Conservation (phyloP, 2,329 filamentous ascomycete species). For the Ampelomyces quisqualis region DNA sequence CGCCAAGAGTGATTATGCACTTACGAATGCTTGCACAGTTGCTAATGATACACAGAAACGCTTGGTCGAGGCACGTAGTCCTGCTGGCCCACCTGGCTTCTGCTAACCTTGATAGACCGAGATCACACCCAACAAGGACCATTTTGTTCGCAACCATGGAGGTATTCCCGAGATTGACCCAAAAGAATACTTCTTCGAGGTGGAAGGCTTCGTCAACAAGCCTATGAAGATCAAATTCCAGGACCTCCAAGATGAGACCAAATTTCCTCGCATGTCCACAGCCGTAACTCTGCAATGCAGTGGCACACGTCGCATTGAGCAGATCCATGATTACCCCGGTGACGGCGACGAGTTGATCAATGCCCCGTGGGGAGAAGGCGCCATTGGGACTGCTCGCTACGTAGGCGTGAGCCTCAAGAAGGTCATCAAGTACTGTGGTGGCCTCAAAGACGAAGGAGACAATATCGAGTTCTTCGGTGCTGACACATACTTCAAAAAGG, state of each 20-base stretch:
- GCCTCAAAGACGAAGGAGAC: conserved; percentile 55
- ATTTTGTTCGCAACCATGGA: conserved; percentile 72
- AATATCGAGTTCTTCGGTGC: conserved; percentile 70
- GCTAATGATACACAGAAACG: conserved; percentile 43
- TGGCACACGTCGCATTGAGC: conserved; percentile 68
- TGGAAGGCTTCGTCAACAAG: conserved; percentile 63
- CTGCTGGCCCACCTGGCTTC: too few relatives aligned
- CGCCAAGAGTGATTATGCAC: conserved; percentile 34
- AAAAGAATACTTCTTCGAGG: conserved; percentile 54
- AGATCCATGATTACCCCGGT: conserved; percentile 65
- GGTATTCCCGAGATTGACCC: conserved; percentile 67
- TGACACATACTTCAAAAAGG: conserved; percentile 72
- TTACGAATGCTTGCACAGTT: not conserved
- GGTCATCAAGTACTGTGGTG: conserved; percentile 69
- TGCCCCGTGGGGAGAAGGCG: conserved; percentile 53
- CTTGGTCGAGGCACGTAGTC: conserved; percentile 49
- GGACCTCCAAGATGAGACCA: conserved; percentile 61
- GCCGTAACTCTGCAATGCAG: conserved; percentile 66
- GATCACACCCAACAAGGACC: conserved; percentile 63
- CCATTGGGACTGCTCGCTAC: conserved; percentile 66
- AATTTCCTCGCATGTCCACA: conserved; percentile 62
- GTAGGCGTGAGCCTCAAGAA: conserved; percentile 67
- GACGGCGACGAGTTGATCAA: conserved; percentile 62
- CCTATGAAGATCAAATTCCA: conserved; percentile 59
- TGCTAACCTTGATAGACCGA: conserved; percentile 41